A percentile compares a stretch with the other conserved stretches of the same genome.
Evolutionary conservation across 164 flowering plant genomes (phyloP).

Genomic region (Tinospora cordifolia): DNA sequence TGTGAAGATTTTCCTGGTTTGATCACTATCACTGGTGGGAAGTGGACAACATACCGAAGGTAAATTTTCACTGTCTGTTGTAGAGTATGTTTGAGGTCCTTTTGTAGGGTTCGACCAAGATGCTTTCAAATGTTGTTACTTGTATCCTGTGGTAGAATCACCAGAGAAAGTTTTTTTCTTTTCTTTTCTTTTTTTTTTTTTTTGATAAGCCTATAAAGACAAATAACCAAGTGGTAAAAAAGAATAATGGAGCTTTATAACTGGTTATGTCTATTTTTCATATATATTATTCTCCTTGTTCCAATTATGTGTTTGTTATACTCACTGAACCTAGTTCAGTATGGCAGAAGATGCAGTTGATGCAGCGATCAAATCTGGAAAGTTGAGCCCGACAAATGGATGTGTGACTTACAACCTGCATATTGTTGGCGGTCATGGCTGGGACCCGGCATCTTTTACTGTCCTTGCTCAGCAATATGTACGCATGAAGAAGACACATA

Average conservation of each 20-base stretch:
- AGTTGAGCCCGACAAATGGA: slow-evolving; percentile 54
- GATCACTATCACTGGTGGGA: slow-evolving; percentile 95
- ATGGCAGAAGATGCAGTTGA: slow-evolving; percentile 99
- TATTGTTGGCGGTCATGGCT: slow-evolving; percentile 82
- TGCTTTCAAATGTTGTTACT: not conserved
- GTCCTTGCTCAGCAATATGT: slow-evolving; percentile 80
- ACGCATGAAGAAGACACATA: slow-evolving; percentile 69
- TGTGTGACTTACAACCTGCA: slow-evolving; percentile 55
- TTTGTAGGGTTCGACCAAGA: not conserved
- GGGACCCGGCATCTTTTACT: slow-evolving; percentile 86
- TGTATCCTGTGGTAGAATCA: not conserved
- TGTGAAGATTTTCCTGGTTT: slow-evolving; percentile 91
- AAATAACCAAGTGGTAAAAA: too few species aligned
- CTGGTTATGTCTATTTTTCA: too few species aligned
- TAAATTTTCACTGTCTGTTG: slow-evolving; percentile 11
- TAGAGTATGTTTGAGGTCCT: not conserved
- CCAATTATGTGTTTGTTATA: not conserved
- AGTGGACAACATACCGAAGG: slow-evolving; percentile 98
- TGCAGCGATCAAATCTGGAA: slow-evolving; percentile 81
- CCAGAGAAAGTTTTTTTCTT: not conserved
- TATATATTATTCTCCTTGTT: not conserved
- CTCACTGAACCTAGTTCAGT: slow-evolving; percentile 41
- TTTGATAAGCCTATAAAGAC: not conserved
- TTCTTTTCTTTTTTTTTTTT: not conserved
- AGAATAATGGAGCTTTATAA: too few species aligned